These are phyloP conservation scores for Marasmius sp. DNA, from an alignment of 1,284 basidiomycete species.

Conservation along the genomic window DNA sequence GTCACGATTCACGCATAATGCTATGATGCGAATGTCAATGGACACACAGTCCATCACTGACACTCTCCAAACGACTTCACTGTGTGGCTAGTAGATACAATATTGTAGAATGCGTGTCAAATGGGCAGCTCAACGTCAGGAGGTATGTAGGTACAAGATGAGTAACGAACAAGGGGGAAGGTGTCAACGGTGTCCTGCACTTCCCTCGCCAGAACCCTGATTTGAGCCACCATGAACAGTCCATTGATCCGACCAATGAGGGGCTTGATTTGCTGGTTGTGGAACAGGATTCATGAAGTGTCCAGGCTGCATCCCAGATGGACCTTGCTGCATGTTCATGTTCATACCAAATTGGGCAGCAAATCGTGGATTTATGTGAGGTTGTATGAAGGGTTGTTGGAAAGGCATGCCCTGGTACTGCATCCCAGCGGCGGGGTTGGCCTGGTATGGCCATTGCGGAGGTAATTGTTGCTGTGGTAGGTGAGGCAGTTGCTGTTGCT, in stretches of 20 bases:
- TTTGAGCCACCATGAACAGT: not conserved
- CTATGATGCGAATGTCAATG: too few species aligned
- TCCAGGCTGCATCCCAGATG: conserved; percentile 1
- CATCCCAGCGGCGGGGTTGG: not conserved
- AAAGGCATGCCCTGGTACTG: conserved; percentile 16
- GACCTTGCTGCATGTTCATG: not conserved
- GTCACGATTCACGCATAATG: not conserved
- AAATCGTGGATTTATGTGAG: conserved; percentile 82
- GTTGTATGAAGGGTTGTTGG: conserved; percentile 56
- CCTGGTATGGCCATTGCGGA: not conserved
- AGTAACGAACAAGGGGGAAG: too few species aligned
- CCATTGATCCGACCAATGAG: not conserved
- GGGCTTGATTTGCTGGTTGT: not conserved
- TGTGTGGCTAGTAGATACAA: too few species aligned
- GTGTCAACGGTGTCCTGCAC: not conserved
- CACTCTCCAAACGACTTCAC: too few species aligned
- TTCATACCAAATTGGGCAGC: conserved; percentile 22
- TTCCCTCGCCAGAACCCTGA: not conserved
- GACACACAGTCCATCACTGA: too few species aligned
- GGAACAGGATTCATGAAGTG: not conserved
- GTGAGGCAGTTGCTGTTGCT: not conserved
- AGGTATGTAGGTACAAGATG: too few species aligned
- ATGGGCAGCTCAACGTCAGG: too few species aligned
- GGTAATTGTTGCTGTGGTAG: not conserved
- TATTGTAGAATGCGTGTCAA: too few species aligned